Evolutionary conservation across 1,284 basidiomycete species (phyloP).

Genomic region (Phenoliferia sp.): DNA sequence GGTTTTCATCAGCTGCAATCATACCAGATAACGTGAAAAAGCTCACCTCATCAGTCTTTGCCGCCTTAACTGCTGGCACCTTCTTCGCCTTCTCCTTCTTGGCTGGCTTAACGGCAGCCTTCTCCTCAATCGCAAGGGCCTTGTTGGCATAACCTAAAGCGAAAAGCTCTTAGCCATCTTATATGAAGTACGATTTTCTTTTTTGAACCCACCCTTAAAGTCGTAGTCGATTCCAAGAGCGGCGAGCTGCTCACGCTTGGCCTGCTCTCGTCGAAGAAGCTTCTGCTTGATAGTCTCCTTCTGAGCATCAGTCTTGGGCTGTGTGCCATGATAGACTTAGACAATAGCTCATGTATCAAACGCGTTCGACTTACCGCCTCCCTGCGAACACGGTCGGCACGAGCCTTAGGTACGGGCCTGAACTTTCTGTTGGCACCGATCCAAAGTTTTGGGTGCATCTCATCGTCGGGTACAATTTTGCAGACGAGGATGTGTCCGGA

Average conservation of each 20-base stretch:
- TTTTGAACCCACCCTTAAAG: conserved; percentile 60
- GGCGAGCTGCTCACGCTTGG: conserved; percentile 71
- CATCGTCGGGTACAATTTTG: conserved; percentile 74
- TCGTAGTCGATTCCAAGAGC: conserved; percentile 85
- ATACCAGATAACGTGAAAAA: not conserved
- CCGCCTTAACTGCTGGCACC: conserved; percentile 27
- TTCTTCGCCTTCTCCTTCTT: conserved; percentile 19
- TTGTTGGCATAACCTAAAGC: conserved; percentile 11
- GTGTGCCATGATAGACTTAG: not conserved
- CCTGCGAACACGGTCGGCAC: conserved; percentile 66
- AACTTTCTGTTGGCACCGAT: conserved; percentile 93
- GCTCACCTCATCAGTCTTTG: conserved; percentile 15
- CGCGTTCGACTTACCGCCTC: conserved; percentile 60
- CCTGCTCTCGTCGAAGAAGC: conserved; percentile 69
- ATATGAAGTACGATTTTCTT: conserved; percentile 17
- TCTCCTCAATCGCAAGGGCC: conserved; percentile 7
- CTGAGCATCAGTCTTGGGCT: conserved; percentile 72
- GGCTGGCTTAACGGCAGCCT: not conserved
- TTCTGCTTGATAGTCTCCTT: conserved; percentile 63
- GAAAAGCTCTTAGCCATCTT: no score
- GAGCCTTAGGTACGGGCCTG: conserved; percentile 61
- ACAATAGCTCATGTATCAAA: not conserved
- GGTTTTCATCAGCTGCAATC: not conserved
- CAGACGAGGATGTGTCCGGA: conserved; percentile 89
- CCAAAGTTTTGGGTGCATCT: conserved; percentile 92